phyloP scores from a whole-genome alignment of 768 basidiomycete species.

The Phylloporus arenicola region DNA sequence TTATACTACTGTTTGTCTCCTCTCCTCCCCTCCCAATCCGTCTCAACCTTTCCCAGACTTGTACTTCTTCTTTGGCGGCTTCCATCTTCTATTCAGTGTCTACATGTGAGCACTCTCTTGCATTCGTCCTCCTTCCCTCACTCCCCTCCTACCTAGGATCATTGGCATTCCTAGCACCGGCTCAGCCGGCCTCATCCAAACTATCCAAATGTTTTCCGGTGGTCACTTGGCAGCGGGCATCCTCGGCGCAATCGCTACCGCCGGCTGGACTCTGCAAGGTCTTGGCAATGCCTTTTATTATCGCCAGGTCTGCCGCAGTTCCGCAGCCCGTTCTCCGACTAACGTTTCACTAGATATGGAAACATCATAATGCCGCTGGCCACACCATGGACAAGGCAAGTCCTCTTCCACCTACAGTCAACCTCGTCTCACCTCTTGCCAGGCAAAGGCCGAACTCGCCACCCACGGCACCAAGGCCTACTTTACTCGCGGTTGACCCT shows the following conservation, averaged over 20 bases:
- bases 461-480: constrained; percentile 83
- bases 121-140: constrained; percentile 11
- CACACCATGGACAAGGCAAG: constrained; percentile 83
- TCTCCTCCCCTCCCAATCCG: constrained; percentile 1
- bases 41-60: constrained; percentile 52
- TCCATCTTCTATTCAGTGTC: constrained; percentile 86
- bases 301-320: constrained; percentile 50
- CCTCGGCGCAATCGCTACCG: constrained; percentile 72
- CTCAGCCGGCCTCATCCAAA: constrained; percentile 92
- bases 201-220: constrained; percentile 70
- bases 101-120: constrained; percentile 64
- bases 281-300: constrained; percentile 77
- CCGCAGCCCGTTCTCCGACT: constrained; percentile 10
- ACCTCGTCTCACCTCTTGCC: constrained; percentile 9
- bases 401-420: neutral
- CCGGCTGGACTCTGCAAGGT: constrained; percentile 86
- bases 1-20: constrained; percentile 78
- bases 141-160: constrained; percentile 51
- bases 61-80: constrained; percentile 95
- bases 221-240: constrained; percentile 76
- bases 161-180: constrained; percentile 95
- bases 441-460: constrained; percentile 84
- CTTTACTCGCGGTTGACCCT: constrained; percentile 68
- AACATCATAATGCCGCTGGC: constrained; percentile 74
- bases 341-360: constrained; percentile 53